These are phyloP conservation scores for Coffea eugenioides DNA, from an alignment of 257 asterid genomes.

Conservation along the genomic window DNA sequence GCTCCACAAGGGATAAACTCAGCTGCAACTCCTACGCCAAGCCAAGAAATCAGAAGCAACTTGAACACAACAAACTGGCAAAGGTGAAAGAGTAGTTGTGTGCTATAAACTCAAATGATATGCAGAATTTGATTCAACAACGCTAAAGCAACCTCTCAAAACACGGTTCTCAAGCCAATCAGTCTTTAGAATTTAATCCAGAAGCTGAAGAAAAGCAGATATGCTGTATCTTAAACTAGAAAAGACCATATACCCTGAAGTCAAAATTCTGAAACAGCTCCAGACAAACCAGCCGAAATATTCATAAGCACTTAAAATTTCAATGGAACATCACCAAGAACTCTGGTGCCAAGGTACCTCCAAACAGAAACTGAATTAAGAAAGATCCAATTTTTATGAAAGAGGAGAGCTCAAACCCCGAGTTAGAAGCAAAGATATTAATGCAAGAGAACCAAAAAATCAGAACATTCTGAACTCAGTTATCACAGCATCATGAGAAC, in stretches of 20 bases:
- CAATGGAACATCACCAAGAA: background rate
- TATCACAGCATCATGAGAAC: background rate
- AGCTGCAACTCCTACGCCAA: constrained; percentile 21
- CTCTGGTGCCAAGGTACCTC: background rate
- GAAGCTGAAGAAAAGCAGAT: background rate
- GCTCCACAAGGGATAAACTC: constrained; percentile 30
- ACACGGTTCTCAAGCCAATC: background rate
- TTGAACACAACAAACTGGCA: constrained; percentile 9
- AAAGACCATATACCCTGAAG: background rate
- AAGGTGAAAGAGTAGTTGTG: background rate
- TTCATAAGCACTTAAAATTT: background rate
- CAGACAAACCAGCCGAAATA: background rate
- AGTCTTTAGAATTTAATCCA: background rate
- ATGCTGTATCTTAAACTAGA: background rate
- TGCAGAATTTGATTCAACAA: constrained; percentile 1
- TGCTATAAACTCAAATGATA: background rate
- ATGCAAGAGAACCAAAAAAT: background rate
- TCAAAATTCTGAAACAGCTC: constrained; percentile 1
- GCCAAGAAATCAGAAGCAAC: constrained; percentile 20
- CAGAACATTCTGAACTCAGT: background rate
- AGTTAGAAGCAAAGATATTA: background rate
- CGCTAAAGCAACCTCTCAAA: background rate
- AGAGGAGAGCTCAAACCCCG: background rate
- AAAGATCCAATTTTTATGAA: constrained; percentile 6
- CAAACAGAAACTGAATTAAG: constrained; percentile 1